Evolutionary conservation across 225 moss, liverwort and hornwort species (phyloP).

Genomic region (Climacium dendroides): DNA sequence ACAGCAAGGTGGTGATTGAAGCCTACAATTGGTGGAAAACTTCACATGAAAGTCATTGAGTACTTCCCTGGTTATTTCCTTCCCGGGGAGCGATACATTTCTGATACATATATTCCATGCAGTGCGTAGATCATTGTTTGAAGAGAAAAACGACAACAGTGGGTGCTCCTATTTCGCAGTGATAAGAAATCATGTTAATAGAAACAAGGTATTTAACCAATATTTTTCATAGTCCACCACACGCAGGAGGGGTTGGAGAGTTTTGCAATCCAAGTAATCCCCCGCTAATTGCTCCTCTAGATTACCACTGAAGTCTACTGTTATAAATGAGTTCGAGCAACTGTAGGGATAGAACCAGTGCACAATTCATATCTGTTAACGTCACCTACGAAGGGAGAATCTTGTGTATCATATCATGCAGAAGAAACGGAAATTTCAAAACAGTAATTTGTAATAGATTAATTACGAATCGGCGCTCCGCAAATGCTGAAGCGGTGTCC

Average conservation of each 20-base stretch:
- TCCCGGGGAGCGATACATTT: no score
- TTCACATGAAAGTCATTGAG: background rate
- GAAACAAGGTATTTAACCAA: no score
- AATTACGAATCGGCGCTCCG: background rate
- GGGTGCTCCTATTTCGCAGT: background rate
- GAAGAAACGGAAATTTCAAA: background rate
- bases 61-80: background rate
- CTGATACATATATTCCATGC: no score
- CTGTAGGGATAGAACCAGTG: background rate
- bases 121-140: no score
- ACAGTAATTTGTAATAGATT: background rate
- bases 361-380: background rate
- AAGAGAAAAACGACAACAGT: background rate
- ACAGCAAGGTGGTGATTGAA: background rate
- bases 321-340: background rate
- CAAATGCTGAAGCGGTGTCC: background rate
- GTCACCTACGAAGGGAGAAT: background rate
- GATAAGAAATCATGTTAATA: background rate
- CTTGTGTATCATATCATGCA: background rate
- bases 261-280: background rate
- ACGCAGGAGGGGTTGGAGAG: background rate
- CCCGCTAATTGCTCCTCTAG: background rate
- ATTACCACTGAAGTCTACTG: background rate
- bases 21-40: background rate
- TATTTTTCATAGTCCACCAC: no score